These are phyloP conservation scores for Marasmius sp. DNA, from an alignment of 1,284 basidiomycete genomes.

Conservation along the genomic window DNA sequence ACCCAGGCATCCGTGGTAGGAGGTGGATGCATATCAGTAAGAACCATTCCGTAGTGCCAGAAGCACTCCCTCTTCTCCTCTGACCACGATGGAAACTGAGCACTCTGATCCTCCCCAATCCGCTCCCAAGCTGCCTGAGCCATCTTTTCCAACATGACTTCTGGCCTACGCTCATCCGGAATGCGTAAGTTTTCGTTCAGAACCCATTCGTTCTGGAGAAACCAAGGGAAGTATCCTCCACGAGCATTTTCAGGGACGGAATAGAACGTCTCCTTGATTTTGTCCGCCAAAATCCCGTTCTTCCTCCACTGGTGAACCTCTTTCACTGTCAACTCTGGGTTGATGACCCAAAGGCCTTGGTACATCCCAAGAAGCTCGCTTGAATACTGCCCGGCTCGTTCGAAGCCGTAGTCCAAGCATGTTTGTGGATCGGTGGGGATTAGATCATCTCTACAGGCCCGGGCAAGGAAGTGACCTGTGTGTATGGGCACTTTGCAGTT, in stretches of 20 bases:
- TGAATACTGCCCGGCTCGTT: conserved; percentile 14
- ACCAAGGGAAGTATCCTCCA: conserved; percentile 33
- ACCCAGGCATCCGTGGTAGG: conserved; percentile 19
- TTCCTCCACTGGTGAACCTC: conserved; percentile 31
- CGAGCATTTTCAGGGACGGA: conserved; percentile 17
- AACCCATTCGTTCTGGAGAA: conserved; percentile 31
- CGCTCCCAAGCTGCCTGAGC: not conserved
- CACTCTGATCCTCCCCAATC: not conserved
- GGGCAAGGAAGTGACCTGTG: conserved; percentile 32
- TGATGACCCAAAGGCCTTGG: conserved; percentile 22
- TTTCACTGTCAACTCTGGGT: conserved; percentile 21
- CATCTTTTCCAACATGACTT: not conserved
- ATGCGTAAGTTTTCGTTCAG: conserved; percentile 19
- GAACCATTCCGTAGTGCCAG: conserved; percentile 12
- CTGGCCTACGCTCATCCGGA: not conserved
- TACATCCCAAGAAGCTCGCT: conserved; percentile 33
- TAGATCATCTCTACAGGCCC: conserved; percentile 20
- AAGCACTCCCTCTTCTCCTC: conserved; percentile 13
- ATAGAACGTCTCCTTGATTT: conserved; percentile 32
- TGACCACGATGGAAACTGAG: conserved; percentile 7
- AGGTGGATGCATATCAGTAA: conserved; percentile 14
- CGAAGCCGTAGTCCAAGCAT: conserved; percentile 36
- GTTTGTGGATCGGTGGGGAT: conserved; percentile 33
- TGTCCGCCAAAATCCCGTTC: conserved; percentile 28
- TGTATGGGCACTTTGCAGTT: conserved; percentile 32